Conservation (phyloP, 2,329 filamentous ascomycete species). For the Pseudofabraea citricarpa region DNA sequence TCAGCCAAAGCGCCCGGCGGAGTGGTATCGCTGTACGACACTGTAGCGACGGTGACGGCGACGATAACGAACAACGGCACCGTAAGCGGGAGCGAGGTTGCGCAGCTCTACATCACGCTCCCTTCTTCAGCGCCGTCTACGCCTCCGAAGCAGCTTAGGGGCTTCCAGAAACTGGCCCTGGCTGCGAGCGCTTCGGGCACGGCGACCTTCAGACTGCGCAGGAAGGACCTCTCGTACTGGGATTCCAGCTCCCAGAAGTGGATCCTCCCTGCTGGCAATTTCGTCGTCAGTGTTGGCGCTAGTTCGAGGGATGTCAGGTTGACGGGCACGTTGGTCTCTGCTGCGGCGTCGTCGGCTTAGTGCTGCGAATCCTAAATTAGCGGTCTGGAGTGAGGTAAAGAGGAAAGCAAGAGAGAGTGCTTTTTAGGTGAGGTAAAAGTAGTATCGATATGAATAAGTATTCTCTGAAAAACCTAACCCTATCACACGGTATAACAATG, state of each 20-base stretch:
- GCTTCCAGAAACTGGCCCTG: conserved; percentile 54
- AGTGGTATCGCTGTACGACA: conserved; percentile 57
- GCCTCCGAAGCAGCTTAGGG: conserved; percentile 55
- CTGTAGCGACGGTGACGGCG: conserved; percentile 52
- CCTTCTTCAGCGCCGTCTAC: conserved; percentile 19
- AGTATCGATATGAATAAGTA: no score
- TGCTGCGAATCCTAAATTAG: no score
- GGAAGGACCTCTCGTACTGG: conserved; percentile 61
- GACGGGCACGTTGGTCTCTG: neutral
- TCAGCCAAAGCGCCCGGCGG: conserved; percentile 34
- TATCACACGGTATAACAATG: no score
- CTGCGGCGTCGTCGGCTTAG: no score
- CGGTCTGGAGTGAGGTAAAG: no score
- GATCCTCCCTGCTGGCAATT: conserved; percentile 33
- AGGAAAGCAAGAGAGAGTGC: no score
- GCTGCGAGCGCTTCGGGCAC: conserved; percentile 37
- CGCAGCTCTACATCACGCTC: conserved; percentile 37
- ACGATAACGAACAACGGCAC: conserved; percentile 59
- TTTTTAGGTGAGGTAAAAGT: no score
- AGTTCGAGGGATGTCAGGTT: conserved; percentile 11
- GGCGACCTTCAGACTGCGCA: conserved; percentile 46
- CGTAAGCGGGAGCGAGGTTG: conserved; percentile 45
- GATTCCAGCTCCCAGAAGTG: conserved; percentile 55
- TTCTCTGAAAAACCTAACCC: no score
- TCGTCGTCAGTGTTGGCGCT: conserved; percentile 9